Conservation (phyloP, 495 filamentous ascomycete species). For the Aspergillus campestris region DNA sequence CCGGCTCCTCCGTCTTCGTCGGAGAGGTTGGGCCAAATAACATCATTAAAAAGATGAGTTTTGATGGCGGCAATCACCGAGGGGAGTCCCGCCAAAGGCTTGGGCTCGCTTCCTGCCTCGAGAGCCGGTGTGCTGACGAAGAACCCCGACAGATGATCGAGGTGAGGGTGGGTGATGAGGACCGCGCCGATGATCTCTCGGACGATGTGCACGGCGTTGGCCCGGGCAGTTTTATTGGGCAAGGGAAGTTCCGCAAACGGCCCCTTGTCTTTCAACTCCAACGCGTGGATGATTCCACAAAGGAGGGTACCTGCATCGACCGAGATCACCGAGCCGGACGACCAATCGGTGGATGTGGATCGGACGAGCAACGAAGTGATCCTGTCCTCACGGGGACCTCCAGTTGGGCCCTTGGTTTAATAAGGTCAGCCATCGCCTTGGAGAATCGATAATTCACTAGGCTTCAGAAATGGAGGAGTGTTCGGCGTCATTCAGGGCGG, state of each 20-base stretch:
- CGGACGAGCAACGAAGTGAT: constrained; percentile 85
- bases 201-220: constrained; percentile 74
- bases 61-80: constrained; percentile 83
- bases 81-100: constrained; percentile 75
- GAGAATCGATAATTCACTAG: constrained; percentile 13
- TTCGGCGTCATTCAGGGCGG: neutral
- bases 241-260: constrained; percentile 73
- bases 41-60: constrained; percentile 89
- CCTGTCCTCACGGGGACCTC: constrained; percentile 82
- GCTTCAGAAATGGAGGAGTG: constrained; percentile 4
- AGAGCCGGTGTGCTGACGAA: constrained; percentile 86
- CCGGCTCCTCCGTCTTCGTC: constrained; percentile 94
- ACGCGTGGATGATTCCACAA: constrained; percentile 65
- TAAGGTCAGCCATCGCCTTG: constrained; percentile 18
- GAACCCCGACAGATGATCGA: constrained; percentile 87
- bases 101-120: constrained; percentile 62
- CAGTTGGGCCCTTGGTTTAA: constrained; percentile 66
- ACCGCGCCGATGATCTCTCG: constrained; percentile 74
- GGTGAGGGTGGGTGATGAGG: constrained; percentile 87
- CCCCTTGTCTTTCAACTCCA: constrained; percentile 46
- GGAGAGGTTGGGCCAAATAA: constrained; percentile 96
- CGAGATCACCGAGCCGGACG: constrained; percentile 69
- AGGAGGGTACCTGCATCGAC: constrained; percentile 92
- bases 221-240: constrained; percentile 48
- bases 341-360: constrained; percentile 68